Evolutionary conservation across 179 eudicot species (phyloP).

Genomic region (Drosera spatulata): DNA sequence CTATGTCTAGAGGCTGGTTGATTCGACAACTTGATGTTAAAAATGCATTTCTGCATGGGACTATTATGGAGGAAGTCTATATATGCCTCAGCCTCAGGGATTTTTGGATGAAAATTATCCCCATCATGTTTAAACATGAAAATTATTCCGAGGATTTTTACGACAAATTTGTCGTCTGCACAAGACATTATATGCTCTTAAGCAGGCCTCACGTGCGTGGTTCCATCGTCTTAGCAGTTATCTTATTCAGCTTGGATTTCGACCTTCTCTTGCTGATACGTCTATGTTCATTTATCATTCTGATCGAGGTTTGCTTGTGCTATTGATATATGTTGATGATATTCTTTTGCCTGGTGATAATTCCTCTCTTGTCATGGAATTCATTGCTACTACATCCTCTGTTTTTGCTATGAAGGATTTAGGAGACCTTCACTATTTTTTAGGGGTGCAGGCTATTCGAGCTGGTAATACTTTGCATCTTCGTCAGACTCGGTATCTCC

Average conservation of each 20-base stretch:
- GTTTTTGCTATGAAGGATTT: neutral
- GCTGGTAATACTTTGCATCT: too few species aligned
- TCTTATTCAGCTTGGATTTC: neutral
- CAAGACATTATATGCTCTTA: neutral
- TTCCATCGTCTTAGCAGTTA: neutral
- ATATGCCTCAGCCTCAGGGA: conserved; percentile 1
- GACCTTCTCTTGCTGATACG: neutral
- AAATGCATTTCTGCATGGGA: conserved; percentile 3
- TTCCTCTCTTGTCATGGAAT: neutral
- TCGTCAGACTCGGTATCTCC: too few species aligned
- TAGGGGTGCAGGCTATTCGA: too few species aligned
- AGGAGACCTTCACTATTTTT: too few species aligned
- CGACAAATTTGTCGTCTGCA: too few species aligned
- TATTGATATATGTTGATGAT: neutral
- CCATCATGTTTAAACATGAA: neutral
- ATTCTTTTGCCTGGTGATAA: neutral
- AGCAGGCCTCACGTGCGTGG: neutral
- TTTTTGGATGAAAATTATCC: neutral
- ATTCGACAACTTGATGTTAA: conserved; percentile 2
- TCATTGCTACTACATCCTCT: neutral
- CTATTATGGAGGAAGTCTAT: neutral
- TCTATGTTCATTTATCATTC: neutral
- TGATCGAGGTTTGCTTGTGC: neutral
- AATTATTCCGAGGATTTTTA: too few species aligned
- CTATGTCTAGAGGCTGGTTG: neutral